These are phyloP conservation scores for Blastobotrys muscicola DNA, from an alignment of 805 yeast species.

Conservation along the genomic window DNA sequence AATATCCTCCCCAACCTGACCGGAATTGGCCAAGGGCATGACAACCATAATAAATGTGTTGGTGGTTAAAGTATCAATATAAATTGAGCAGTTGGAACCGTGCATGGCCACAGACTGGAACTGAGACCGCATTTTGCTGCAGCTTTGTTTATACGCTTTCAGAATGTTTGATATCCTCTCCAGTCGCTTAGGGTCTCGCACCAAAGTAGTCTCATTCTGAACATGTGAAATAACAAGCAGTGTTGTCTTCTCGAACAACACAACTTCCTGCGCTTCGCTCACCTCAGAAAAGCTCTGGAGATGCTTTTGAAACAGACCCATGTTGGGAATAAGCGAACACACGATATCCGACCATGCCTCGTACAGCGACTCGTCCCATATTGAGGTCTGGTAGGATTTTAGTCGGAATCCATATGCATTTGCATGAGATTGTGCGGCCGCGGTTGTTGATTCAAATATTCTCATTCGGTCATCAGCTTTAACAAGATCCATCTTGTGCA, in stretches of 20 bases:
- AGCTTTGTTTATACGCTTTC: conserved; percentile 89
- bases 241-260: conserved; percentile 87
- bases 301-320: conserved; percentile 67
- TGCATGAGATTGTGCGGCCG: conserved; percentile 65
- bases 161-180: conserved; percentile 90
- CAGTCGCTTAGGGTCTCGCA: conserved; percentile 74
- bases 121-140: conserved; percentile 76
- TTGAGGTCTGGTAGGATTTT: conserved; percentile 87
- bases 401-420: conserved; percentile 58
- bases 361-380: conserved; percentile 93
- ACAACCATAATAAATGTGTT: conserved; percentile 38
- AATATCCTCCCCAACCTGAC: conserved; percentile 17
- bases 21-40: conserved; percentile 24
- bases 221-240: conserved; percentile 64
- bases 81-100: conserved; percentile 35
- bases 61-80: conserved; percentile 33
- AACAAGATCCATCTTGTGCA: conserved; percentile 95
- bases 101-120: conserved; percentile 67
- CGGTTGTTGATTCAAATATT: conserved; percentile 76
- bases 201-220: conserved; percentile 24
- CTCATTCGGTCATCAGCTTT: conserved; percentile 79
- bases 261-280: conserved; percentile 79
- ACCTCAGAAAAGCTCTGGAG: conserved; percentile 62
- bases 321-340: conserved; percentile 89
- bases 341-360: conserved; percentile 97